Evolutionary conservation across 148 eudicot genomes (phyloP).

Genomic region (Diospyros kaki): DNA sequence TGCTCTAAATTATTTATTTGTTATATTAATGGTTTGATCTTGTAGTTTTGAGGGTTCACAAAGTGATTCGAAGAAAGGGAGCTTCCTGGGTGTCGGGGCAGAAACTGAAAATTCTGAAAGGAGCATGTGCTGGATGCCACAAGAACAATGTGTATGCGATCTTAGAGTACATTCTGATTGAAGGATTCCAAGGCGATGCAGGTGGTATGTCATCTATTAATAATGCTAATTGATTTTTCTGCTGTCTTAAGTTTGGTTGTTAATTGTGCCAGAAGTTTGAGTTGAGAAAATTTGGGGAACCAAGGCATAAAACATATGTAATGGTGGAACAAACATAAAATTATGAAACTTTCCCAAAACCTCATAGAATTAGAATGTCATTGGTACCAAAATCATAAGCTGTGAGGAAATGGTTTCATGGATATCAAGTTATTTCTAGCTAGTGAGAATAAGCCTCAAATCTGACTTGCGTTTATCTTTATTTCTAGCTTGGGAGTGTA

Average conservation of each 20-base stretch:
- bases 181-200: slow-evolving; percentile 62
- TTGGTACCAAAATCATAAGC: too few relatives aligned
- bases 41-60: slow-evolving; percentile 65
- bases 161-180: slow-evolving; percentile 60
- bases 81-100: slow-evolving; percentile 58
- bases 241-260: background rate
- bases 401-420: too few relatives aligned
- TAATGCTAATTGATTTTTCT: background rate
- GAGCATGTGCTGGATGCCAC: slow-evolving; percentile 55
- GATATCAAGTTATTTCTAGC: too few relatives aligned
- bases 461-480: background rate
- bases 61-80: slow-evolving; percentile 45
- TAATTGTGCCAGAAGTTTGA: too few relatives aligned
- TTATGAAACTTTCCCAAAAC: too few relatives aligned
- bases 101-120: slow-evolving; percentile 60
- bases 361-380: too few relatives aligned
- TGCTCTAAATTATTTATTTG: background rate
- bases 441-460: too few relatives aligned
- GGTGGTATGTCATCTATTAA: slow-evolving; percentile 51
- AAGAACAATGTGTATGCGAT: slow-evolving; percentile 51
- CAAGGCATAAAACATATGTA: too few relatives aligned
- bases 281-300: too few relatives aligned
- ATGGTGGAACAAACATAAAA: too few relatives aligned
- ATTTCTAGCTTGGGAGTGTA: background rate
- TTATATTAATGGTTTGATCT: slow-evolving; percentile 6